Base-by-base conservation (phyloP, 2,329 filamentous ascomycete species). In the Magnaporthiopsis rhizophila region DNA sequence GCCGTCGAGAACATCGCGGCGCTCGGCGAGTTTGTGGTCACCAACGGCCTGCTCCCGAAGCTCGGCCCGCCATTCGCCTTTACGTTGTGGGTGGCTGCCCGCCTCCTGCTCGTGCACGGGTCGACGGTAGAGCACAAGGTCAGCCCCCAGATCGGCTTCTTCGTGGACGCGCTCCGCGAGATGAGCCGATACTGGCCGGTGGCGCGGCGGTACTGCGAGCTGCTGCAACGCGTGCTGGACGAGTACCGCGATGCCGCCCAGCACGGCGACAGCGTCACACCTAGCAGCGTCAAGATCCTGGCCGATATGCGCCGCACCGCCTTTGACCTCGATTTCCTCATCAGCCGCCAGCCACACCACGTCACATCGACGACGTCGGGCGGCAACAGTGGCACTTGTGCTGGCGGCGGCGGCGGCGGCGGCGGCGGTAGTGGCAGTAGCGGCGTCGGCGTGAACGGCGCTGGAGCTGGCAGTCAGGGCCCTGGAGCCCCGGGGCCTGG, bases 31-130 rank as follows among this genome's bases (percentile, higher is more conserved):
- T 92, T 92, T 71, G 91, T 96, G 15, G 84, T 90, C 34, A 86
- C 86, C 66, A 89, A 91, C 69, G 83, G 83, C 62, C 84, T 96
- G 73, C 81, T 97, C 26, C 82, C 86, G 62, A 92, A 92, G 73
- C 85, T 97, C 21, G 93, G 93, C 0, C 92, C 92, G 0, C 92
- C 92, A 0, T 97, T 97, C 73, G 92, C 92, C 3, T 97, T 97
- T 72, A 92, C 91, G 0, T 81, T 97, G 1, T 97, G 93, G 93
- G 93, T 97, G 21, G 92, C 91, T 3, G 92, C 93, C 7, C 88
- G 93, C 3, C 82, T 97, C 3, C 81, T 96, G 6, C 86, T 97
- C 11, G 93, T 97, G 3, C 92, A 97, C 74, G 92, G 92, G 32
- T 95, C 91, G 9, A 96, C 92, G 0, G 92, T 96, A 64, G 91